A percentile compares a stretch with the other conserved stretches of the same genome.
Evolutionary conservation across 1,284 basidiomycete genomes (phyloP).

Genomic region (Boletellus deceptivus): DNA sequence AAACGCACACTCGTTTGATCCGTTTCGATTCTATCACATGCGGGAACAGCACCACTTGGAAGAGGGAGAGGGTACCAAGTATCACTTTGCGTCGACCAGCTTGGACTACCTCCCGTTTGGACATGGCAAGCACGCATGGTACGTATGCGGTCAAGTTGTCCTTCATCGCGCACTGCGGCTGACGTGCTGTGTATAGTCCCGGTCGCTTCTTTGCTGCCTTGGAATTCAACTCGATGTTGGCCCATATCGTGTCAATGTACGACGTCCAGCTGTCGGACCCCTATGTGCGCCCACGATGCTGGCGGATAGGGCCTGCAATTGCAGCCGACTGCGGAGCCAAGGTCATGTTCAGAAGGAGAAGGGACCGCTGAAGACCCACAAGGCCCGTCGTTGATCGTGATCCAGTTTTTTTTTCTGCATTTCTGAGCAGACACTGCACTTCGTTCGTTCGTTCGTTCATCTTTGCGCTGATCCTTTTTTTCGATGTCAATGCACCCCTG

Average conservation of each 20-base stretch:
- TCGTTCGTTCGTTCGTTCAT: too few relatives aligned
- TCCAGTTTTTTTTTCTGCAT: neutral
- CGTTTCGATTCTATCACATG: slow-evolving; percentile 30
- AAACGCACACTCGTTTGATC: slow-evolving; percentile 31
- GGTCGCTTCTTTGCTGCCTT: slow-evolving; percentile 13
- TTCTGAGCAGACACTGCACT: neutral
- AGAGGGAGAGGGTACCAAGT: neutral
- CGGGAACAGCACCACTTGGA: neutral
- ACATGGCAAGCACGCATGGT: slow-evolving; percentile 14
- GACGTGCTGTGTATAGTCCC: neutral
- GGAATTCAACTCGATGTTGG: slow-evolving; percentile 13
- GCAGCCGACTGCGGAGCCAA: slow-evolving; percentile 2
- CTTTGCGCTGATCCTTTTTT: too few relatives aligned
- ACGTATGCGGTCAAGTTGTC: neutral
- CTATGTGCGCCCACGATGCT: neutral
- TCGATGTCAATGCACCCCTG: too few relatives aligned
- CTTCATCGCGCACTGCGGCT: neutral
- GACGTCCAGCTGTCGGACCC: slow-evolving; percentile 10
- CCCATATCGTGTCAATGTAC: slow-evolving; percentile 9
- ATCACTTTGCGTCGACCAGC: slow-evolving; percentile 8
- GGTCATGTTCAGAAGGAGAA: slow-evolving; percentile 13
- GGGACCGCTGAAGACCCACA: neutral
- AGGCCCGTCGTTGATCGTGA: neutral
- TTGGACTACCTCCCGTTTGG: slow-evolving; percentile 9
- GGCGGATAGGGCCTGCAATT: slow-evolving; percentile 2